Evolutionary conservation across 2,329 filamentous ascomycete genomes (phyloP).

Genomic region (Venturia aucupariae): DNA sequence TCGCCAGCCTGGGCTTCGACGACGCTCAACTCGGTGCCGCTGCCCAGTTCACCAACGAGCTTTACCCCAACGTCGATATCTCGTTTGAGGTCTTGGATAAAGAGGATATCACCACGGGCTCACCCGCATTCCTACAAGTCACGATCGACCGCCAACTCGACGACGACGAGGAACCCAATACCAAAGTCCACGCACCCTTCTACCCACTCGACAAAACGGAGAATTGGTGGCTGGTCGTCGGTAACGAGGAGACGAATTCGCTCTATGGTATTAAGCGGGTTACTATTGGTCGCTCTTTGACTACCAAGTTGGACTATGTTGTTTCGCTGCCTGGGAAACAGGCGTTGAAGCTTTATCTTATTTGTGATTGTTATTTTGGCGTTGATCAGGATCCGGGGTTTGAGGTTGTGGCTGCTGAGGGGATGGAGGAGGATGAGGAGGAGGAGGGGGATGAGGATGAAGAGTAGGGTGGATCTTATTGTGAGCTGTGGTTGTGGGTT

Average conservation of each 20-base stretch:
- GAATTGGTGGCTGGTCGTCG: constrained; percentile 97
- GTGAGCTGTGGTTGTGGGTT: not conserved
- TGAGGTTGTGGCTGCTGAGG: constrained; percentile 74
- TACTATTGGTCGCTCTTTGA: constrained; percentile 69
- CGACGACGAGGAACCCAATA: constrained; percentile 65
- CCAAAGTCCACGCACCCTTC: constrained; percentile 87
- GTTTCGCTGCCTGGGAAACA: constrained; percentile 78
- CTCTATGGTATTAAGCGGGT: constrained; percentile 91
- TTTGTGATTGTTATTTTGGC: constrained; percentile 95
- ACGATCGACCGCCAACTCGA: constrained; percentile 75
- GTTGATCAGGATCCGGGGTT: constrained; percentile 95
- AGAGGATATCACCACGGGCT: constrained; percentile 69
- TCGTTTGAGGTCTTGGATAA: constrained; percentile 79
- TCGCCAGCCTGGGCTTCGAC: constrained; percentile 68
- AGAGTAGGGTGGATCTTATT: not conserved
- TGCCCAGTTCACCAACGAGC: constrained; percentile 91
- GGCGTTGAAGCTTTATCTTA: constrained; percentile 82
- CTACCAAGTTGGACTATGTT: constrained; percentile 76
- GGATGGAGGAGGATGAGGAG: constrained; percentile 90
- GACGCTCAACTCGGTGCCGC: constrained; percentile 78
- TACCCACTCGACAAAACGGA: constrained; percentile 88
- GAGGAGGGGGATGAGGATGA: constrained; percentile 42
- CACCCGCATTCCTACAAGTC: constrained; percentile 73
- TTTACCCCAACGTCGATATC: constrained; percentile 90
- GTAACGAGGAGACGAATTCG: constrained; percentile 80